Percentiles rank a stretch among this genome's conserved stretches.
These are phyloP conservation scores for Suillus occidentalis DNA, from an alignment of 768 basidiomycete species.

Conservation along the genomic window DNA sequence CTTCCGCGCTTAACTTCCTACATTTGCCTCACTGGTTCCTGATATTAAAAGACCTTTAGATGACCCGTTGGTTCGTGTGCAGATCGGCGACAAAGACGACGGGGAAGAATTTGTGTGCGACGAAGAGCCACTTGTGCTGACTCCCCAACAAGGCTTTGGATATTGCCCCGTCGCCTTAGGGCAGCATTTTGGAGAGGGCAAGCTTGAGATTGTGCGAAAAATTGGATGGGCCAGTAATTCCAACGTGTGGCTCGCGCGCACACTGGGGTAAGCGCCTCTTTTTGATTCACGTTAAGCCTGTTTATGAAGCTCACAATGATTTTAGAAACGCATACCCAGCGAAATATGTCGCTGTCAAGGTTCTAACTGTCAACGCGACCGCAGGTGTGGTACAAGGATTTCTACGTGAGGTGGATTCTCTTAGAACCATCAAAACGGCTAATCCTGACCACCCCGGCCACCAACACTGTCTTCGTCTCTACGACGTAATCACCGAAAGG, in stretches of 20 bases:
- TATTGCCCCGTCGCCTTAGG: neutral
- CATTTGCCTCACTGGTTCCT: neutral
- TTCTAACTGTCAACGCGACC: neutral
- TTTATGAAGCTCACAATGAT: neutral
- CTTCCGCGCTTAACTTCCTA: neutral
- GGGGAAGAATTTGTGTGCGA: neutral
- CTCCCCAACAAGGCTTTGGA: neutral
- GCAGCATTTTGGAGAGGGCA: neutral
- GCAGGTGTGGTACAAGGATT: neutral
- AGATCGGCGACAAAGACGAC: neutral
- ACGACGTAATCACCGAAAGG: conserved; percentile 5
- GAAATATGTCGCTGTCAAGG: neutral
- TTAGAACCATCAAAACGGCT: conserved; percentile 2
- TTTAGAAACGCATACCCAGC: neutral
- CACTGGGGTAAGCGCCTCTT: neutral
- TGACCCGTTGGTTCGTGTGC: neutral
- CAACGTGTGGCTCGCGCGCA: conserved; percentile 6
- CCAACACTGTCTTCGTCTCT: conserved; percentile 11
- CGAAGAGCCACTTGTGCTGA: neutral
- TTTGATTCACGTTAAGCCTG: neutral
- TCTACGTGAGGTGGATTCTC: neutral
- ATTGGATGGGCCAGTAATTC: conserved; percentile 4
- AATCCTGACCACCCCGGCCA: conserved; percentile 12
- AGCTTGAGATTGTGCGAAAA: neutral
- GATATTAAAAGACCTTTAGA: neutral